phyloP scores from a whole-genome alignment of 2,329 filamentous ascomycete species.

The Sporothrix variecibatus region DNA sequence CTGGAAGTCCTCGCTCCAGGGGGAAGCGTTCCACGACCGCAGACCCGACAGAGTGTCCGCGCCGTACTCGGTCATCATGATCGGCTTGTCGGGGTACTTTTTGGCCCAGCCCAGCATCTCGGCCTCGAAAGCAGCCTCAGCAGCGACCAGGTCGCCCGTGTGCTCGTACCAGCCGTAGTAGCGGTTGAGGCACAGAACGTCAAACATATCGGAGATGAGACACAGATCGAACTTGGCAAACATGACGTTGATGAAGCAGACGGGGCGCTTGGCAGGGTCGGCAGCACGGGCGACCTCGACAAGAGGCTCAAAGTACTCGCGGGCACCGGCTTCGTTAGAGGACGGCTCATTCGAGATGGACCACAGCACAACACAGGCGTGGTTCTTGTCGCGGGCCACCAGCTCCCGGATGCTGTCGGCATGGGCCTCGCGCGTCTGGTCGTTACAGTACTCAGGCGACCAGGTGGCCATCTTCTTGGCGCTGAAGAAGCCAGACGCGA shows the following conservation, averaged over 20 bases:
- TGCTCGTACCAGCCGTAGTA: slow-evolving; percentile 10
- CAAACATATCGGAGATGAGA: background rate
- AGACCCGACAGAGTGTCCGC: background rate
- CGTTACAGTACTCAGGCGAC: background rate
- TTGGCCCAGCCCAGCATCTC: background rate
- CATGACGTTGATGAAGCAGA: slow-evolving; percentile 6
- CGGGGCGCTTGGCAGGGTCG: background rate
- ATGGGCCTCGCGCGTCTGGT: background rate
- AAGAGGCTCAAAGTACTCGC: slow-evolving; percentile 7
- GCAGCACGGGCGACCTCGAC: background rate
- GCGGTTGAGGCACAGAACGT: slow-evolving; percentile 7
- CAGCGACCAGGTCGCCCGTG: background rate
- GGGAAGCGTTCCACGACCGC: background rate
- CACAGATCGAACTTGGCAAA: background rate
- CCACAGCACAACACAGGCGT: slow-evolving; percentile 8
- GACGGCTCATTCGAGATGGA: slow-evolving; percentile 1
- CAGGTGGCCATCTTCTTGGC: background rate
- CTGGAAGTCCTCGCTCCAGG: slow-evolving; percentile 12
- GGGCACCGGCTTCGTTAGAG: background rate
- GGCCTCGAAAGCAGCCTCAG: background rate
- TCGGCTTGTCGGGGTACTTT: background rate
- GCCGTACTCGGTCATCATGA: slow-evolving; percentile 6
- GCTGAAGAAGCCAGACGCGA: background rate
- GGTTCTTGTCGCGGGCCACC: slow-evolving; percentile 9
- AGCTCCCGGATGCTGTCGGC: background rate